These are phyloP conservation scores for Hsuehochloa calcarea DNA, from an alignment of 176 grass and related monocot genomes.

Conservation along the genomic window DNA sequence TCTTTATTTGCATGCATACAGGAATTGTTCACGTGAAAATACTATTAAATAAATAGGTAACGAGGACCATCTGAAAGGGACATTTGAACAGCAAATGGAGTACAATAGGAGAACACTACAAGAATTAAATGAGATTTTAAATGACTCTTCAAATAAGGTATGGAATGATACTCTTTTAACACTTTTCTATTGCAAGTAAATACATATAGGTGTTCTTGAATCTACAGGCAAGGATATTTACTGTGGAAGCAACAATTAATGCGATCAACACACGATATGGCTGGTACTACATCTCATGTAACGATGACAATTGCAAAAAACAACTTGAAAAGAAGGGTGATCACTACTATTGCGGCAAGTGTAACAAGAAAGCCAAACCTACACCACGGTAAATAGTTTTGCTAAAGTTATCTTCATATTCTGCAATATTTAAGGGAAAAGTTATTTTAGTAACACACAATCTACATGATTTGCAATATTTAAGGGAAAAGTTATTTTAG, in stretches of 20 bases:
- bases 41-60: background rate
- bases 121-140: background rate
- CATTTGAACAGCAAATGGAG: background rate
- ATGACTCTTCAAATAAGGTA: background rate
- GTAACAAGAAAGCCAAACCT: background rate
- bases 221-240: background rate
- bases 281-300: constrained; percentile 25
- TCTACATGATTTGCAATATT: too few species aligned
- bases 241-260: background rate
- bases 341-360: background rate
- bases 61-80: background rate
- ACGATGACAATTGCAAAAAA: background rate
- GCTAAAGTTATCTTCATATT: background rate
- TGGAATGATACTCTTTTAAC: too few species aligned
- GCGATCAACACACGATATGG: background rate
- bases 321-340: background rate
- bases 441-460: background rate
- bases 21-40: background rate
- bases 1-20: background rate
- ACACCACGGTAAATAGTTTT: background rate
- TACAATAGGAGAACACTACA: constrained; percentile 9
- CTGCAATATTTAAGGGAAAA: background rate
- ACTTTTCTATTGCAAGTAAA: too few species aligned
- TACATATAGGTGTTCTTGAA: background rate
- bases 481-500: too few species aligned